These are phyloP conservation scores for Helichrysum umbraculigerum DNA, from an alignment of 129 eudicot species.

Conservation along the genomic window DNA sequence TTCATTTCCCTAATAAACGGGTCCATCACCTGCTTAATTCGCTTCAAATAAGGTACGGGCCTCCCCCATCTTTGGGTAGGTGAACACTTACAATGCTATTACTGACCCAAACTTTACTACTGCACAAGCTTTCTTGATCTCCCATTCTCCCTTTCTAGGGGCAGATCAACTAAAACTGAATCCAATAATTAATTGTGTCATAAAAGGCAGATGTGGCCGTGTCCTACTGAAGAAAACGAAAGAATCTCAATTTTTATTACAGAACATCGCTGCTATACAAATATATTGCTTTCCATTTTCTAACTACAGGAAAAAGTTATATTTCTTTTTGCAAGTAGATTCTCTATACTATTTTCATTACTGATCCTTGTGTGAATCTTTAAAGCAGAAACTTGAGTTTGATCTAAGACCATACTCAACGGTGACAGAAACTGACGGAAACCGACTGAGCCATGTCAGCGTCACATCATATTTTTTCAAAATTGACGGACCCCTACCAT, in stretches of 20 bases:
- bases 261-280: no score
- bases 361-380: no score
- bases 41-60: not conserved
- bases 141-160: not conserved
- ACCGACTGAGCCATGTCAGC: no score
- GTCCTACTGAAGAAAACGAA: not conserved
- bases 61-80: not conserved
- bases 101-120: not conserved
- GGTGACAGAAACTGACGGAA: no score
- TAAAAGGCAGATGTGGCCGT: not conserved
- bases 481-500: no score
- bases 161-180: not conserved
- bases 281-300: not conserved
- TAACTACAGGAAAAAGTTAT: not conserved
- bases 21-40: not conserved
- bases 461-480: no score
- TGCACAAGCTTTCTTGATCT: not conserved
- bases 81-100: not conserved
- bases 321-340: no score
- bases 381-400: no score
- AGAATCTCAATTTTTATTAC: no score
- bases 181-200: not conserved
- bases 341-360: no score
- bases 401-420: no score
- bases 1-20: not conserved